A percentile compares a stretch with the other conserved stretches of the same genome.
Evolutionary conservation across 441 rosid species (phyloP).

Genomic region (Viola pubescens): DNA sequence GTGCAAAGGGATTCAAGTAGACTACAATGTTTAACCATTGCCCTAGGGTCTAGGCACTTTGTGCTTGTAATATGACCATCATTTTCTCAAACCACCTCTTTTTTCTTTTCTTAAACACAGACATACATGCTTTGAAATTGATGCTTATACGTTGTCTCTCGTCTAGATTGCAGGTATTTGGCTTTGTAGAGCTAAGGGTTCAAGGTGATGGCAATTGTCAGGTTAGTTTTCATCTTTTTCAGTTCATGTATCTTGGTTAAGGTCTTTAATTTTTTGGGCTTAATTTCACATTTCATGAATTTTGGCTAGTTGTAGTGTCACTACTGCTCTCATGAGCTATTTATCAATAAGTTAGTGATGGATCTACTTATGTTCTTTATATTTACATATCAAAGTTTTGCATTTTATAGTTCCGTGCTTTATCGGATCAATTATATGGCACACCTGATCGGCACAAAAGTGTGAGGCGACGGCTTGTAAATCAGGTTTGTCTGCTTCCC

Average conservation of each 20-base stretch:
- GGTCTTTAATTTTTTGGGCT: too few relatives aligned
- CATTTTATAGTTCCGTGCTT: constrained; percentile 66
- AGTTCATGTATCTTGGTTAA: constrained; percentile 5
- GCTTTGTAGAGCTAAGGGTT: constrained; percentile 34
- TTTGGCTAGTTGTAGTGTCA: neutral
- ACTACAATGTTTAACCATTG: too few relatives aligned
- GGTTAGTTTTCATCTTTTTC: constrained; percentile 18
- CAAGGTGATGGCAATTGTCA: constrained; percentile 50
- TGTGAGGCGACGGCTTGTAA: constrained; percentile 53
- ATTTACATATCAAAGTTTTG: constrained; percentile 3
- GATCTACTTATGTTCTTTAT: neutral
- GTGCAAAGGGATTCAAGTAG: too few relatives aligned
- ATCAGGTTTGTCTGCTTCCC: constrained; percentile 54
- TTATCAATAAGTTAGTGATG: neutral
- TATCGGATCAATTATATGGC: constrained; percentile 60
- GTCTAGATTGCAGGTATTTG: constrained; percentile 34
- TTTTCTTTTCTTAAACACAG: neutral
- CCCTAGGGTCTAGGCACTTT: neutral
- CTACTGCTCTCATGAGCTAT: neutral
- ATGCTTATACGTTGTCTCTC: neutral
- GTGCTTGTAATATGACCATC: neutral
- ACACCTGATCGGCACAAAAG: constrained; percentile 65
- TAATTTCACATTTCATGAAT: too few relatives aligned
- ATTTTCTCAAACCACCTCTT: neutral
- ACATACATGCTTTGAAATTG: neutral